phyloP scores from a whole-genome alignment of 768 basidiomycete genomes.

The Lyophyllum shimeji region DNA sequence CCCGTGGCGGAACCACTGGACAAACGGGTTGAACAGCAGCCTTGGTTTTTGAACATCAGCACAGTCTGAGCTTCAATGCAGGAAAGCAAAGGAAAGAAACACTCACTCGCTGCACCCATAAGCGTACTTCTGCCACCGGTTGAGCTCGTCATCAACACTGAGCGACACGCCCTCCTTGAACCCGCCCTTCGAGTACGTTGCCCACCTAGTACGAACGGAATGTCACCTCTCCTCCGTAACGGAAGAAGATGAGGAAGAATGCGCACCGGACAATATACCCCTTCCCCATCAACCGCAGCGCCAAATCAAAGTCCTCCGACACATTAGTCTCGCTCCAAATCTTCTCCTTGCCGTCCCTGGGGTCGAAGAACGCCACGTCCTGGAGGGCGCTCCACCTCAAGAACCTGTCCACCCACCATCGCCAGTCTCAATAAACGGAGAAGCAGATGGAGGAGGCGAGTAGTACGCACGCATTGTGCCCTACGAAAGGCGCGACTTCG shows the following conservation, averaged over 20 bases:
- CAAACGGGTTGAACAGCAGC: slow-evolving; percentile 80
- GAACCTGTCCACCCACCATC: slow-evolving; percentile 45
- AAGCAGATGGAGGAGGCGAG: neutral
- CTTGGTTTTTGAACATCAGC: slow-evolving; percentile 42
- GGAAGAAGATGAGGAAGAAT: neutral
- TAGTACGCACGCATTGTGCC: slow-evolving; percentile 64
- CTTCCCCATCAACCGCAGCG: slow-evolving; percentile 55
- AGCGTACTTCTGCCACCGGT: slow-evolving; percentile 83
- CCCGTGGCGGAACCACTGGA: slow-evolving; percentile 73
- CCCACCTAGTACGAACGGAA: slow-evolving; percentile 48
- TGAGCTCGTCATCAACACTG: slow-evolving; percentile 85
- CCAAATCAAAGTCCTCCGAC: slow-evolving; percentile 85
- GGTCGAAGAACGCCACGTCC: slow-evolving; percentile 75
- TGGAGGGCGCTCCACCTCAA: slow-evolving; percentile 85
- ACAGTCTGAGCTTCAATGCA: slow-evolving; percentile 21
- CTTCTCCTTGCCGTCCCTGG: slow-evolving; percentile 62
- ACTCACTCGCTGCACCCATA: slow-evolving; percentile 65
- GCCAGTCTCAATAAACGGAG: neutral
- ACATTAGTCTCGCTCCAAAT: slow-evolving; percentile 80
- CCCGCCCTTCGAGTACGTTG: slow-evolving; percentile 78
- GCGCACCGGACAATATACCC: slow-evolving; percentile 67
- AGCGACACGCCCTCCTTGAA: slow-evolving; percentile 93
- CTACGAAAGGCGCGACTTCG: slow-evolving; percentile 80
- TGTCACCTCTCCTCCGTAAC: neutral
- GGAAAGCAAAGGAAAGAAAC: slow-evolving; percentile 30